Percentiles rank a stretch among this genome's conserved stretches.
Evolutionary conservation across 2,329 filamentous ascomycete species (phyloP).

Genomic region (Cyphellophora attinorum): DNA sequence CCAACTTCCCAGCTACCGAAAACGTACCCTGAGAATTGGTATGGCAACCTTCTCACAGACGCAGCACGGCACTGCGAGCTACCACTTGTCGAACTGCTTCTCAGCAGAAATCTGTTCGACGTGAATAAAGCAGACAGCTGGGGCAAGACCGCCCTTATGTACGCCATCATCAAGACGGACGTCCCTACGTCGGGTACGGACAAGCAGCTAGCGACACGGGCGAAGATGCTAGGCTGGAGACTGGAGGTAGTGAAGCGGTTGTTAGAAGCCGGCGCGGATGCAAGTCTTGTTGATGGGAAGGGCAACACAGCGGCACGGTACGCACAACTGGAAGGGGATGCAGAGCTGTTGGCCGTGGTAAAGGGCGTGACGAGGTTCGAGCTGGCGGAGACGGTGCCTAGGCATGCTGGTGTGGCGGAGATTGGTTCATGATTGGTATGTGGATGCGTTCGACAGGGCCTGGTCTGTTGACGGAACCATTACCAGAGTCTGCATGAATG

Average conservation of each 20-base stretch:
- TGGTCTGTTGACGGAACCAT: too few species aligned
- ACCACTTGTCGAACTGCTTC: conserved; percentile 10
- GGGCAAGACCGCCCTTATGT: conserved; percentile 16
- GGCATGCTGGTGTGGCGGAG: too few species aligned
- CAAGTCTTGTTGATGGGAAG: conserved; percentile 4
- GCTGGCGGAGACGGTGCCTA: neutral
- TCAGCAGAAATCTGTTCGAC: conserved; percentile 3
- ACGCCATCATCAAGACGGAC: conserved; percentile 12
- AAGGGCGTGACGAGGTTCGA: neutral
- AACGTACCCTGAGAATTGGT: conserved; percentile 11
- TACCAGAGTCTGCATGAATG: too few species aligned
- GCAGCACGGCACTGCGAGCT: conserved; percentile 13
- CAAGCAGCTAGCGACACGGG: conserved; percentile 3
- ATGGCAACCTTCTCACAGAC: conserved; percentile 16
- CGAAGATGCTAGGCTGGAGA: conserved; percentile 2
- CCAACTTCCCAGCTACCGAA: conserved; percentile 6
- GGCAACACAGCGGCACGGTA: conserved; percentile 1
- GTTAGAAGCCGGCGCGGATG: conserved; percentile 10
- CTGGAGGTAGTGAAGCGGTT: conserved; percentile 4
- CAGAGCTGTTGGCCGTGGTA: neutral
- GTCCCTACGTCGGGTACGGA: conserved; percentile 5
- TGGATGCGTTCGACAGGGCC: too few species aligned
- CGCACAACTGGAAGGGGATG: neutral
- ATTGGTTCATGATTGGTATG: too few species aligned
- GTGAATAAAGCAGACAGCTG: conserved; percentile 13